Evolutionary conservation across 345 rosid species (phyloP).

Genomic region (Triadica sebifera): DNA sequence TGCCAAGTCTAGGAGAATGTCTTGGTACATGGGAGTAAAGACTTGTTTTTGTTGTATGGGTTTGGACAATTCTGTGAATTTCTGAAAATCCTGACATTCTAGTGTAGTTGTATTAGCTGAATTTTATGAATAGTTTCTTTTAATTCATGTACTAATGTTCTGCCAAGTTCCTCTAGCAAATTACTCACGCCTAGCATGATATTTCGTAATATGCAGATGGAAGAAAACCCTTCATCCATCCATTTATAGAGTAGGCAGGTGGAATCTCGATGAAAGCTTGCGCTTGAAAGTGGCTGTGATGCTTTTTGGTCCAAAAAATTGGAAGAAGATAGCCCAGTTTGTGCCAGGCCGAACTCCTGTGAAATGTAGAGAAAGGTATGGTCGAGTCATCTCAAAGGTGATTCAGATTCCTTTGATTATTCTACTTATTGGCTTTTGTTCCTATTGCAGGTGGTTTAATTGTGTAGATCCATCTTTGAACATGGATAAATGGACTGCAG

Average conservation of each 20-base stretch:
- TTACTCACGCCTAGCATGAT: background rate
- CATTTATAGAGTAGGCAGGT: slow-evolving; percentile 54
- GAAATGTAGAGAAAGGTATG: slow-evolving; percentile 86
- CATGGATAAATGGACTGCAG: slow-evolving; percentile 60
- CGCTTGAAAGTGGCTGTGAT: slow-evolving; percentile 70
- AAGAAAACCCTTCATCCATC: slow-evolving; percentile 62
- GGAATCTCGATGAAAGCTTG: slow-evolving; percentile 65
- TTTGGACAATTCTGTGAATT: background rate
- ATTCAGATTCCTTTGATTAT: slow-evolving; percentile 12
- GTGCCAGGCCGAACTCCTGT: slow-evolving; percentile 76
- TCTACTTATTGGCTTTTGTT: slow-evolving; percentile 16
- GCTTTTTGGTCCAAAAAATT: slow-evolving; percentile 79
- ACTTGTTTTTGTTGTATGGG: background rate
- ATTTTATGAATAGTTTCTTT: background rate
- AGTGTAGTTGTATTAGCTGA: background rate
- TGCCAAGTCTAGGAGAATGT: background rate
- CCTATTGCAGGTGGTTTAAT: slow-evolving; percentile 69
- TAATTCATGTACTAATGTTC: background rate
- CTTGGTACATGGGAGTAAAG: too few species aligned
- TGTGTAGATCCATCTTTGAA: slow-evolving; percentile 71
- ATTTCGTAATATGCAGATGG: slow-evolving; percentile 57
- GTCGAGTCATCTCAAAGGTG: background rate
- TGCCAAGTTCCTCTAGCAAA: background rate
- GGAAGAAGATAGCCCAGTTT: slow-evolving; percentile 74
- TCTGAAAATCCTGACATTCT: background rate